phyloP scores from a whole-genome alignment of 2,329 filamentous ascomycete species.

The Lojkania enalia region DNA sequence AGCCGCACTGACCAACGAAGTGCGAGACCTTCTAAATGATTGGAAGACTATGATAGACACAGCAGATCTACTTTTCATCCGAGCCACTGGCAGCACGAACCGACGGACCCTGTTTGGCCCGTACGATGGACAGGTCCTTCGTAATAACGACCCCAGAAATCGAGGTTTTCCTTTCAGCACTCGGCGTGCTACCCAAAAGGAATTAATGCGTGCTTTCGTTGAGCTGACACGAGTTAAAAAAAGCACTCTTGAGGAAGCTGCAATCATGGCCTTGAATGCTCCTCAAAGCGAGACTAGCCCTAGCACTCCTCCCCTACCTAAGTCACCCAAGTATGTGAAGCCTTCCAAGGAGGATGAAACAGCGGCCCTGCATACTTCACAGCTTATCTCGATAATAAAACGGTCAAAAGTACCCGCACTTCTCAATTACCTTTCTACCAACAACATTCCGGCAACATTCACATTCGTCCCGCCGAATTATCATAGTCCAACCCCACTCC shows the following conservation, averaged over 20 bases:
- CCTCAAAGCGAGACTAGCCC: slow-evolving; percentile 48
- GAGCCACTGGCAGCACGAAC: slow-evolving; percentile 86
- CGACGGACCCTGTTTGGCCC: slow-evolving; percentile 85
- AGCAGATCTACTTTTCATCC: slow-evolving; percentile 82
- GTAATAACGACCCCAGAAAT: slow-evolving; percentile 75
- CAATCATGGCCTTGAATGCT: slow-evolving; percentile 55
- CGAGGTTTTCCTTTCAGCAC: slow-evolving; percentile 94
- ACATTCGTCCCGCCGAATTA: slow-evolving; percentile 72
- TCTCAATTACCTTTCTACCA: slow-evolving; percentile 79
- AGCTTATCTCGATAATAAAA: slow-evolving; percentile 84
- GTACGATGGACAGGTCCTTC: slow-evolving; percentile 85
- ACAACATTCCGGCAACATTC: slow-evolving; percentile 72
- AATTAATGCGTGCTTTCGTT: slow-evolving; percentile 92
- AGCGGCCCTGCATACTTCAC: slow-evolving; percentile 79
- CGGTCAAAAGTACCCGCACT: slow-evolving; percentile 88
- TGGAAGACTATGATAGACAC: slow-evolving; percentile 88
- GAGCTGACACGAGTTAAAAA: slow-evolving; percentile 92
- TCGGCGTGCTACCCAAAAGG: slow-evolving; percentile 85
- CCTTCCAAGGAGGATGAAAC: slow-evolving; percentile 85
- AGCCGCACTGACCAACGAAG: slow-evolving; percentile 83
- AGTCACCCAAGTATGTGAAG: slow-evolving; percentile 56
- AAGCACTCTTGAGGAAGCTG: slow-evolving; percentile 71
- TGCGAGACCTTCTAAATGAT: slow-evolving; percentile 75
- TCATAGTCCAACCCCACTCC: slow-evolving; percentile 81
- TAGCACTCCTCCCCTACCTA: slow-evolving; percentile 32